Evolutionary conservation across 352 stramenopile genomes (phyloP), one percentile per base, ranked within the genome.

Genomic region (Aphanomyces euteiches): DNA sequence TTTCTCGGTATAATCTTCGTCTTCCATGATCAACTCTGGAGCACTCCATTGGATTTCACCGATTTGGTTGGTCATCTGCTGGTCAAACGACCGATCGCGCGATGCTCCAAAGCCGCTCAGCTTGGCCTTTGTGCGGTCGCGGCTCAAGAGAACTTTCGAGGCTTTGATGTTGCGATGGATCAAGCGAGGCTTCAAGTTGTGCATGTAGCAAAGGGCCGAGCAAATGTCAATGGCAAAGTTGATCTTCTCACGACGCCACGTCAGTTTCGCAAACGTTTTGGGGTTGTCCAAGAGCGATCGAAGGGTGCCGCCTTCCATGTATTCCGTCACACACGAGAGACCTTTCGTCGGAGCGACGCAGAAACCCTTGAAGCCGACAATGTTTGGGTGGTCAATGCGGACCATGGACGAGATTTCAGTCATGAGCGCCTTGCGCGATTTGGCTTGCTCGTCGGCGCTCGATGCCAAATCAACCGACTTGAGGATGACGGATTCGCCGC

Each of bases 1-100:
- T 28, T 71, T 71, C 50, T 66, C 65, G 10, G 48, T 67, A 39
- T 71, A 71, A 34, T 71, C 34, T 15, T 13, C 28, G 13, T 67
- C 50, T 28, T 19, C 48, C 6, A 13, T 13, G 21, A 71, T 21
- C 21, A 71, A 66, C 13, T 71, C 65, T 17, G 65, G 65, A 10
- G 65, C 65, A 7, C n/a, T 48, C 65, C 65, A 71, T 21, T 54
- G 13, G 17, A 66, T 5, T 17, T 48, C 43, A 21, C 58, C 34
- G 12, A 66, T 37, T 5, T 37, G 12, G 39, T 28, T 54, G 17
- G 58, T 39, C 58, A 66, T 59, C 10, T 59, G n/a, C 17, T 59
- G 15, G 3, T 59, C 50, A 36, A 59, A 59, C 75, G 65, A 57
- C 4, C 28, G n/a, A 15, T 59, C 50, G 12, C 50, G 50, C 50